A percentile compares a stretch with the other conserved stretches of the same genome.
These are phyloP conservation scores for Phytophthora sojae DNA, from an alignment of 352 stramenopile species.

Conservation along the genomic window DNA sequence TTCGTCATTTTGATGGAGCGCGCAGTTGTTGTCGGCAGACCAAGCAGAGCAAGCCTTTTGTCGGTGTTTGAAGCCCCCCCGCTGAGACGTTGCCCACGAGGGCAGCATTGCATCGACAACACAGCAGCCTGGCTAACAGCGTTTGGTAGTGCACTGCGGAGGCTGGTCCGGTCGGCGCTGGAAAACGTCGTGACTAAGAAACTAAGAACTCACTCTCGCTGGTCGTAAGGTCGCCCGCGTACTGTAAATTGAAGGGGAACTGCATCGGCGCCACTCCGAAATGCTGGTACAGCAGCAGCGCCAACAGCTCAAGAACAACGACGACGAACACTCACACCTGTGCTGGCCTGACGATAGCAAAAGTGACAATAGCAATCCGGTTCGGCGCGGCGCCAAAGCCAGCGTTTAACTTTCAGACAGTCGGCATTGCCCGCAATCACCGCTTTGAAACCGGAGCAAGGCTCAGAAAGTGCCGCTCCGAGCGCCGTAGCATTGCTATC, in stretches of 20 bases:
- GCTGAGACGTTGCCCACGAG: neutral
- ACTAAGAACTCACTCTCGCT: conserved; percentile 4
- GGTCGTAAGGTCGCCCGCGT: conserved; percentile 16
- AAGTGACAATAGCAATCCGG: neutral
- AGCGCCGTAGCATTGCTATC: too few species aligned
- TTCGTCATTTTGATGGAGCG: neutral
- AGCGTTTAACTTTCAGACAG: neutral
- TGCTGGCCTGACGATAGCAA: neutral
- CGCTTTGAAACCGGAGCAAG: too few species aligned
- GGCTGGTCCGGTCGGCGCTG: too few species aligned
- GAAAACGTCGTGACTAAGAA: too few species aligned
- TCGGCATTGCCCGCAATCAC: neutral
- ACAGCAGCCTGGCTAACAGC: too few species aligned
- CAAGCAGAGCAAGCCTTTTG: neutral
- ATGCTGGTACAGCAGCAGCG: neutral
- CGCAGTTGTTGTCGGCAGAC: neutral
- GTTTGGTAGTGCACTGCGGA: too few species aligned
- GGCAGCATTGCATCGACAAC: neutral
- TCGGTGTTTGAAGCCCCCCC: neutral
- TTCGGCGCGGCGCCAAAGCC: neutral
- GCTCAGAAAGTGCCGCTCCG: neutral
- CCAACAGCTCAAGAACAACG: too few species aligned
- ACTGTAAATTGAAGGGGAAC: conserved; percentile 24
- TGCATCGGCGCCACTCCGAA: neutral
- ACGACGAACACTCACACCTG: neutral